These are phyloP conservation scores for Athelia sp. DNA, from an alignment of 1,284 basidiomycete species.

Conservation along the genomic window DNA sequence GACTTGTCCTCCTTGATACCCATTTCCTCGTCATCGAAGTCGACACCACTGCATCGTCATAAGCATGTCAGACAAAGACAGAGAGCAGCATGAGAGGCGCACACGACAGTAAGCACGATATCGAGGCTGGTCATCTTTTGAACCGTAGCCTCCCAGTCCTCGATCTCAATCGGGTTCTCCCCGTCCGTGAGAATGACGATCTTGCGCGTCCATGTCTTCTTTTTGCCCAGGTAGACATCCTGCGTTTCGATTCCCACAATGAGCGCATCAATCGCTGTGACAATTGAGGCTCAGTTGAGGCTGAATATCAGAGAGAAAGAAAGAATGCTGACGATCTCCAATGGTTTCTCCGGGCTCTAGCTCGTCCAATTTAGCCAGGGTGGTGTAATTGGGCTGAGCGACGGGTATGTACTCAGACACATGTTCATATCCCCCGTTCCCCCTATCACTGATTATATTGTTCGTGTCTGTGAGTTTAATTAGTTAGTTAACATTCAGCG, in stretches of 20 bases:
- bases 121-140: constrained; percentile 61
- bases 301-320: not conserved
- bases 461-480: constrained; percentile 52
- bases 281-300: constrained; percentile 1
- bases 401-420: constrained; percentile 79
- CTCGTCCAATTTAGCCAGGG: constrained; percentile 68
- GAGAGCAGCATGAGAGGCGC: constrained; percentile 22
- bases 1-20: constrained; percentile 65
- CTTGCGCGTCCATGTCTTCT: constrained; percentile 79
- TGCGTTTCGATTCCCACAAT: constrained; percentile 84
- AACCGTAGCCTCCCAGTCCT: constrained; percentile 70
- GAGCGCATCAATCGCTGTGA: constrained; percentile 78
- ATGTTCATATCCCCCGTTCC: constrained; percentile 66
- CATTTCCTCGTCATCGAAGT: constrained; percentile 77
- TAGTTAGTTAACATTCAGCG: constrained; percentile 9
- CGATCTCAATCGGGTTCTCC: constrained; percentile 62
- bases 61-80: constrained; percentile 6
- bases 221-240: constrained; percentile 51
- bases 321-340: constrained; percentile 63
- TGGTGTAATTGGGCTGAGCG: constrained; percentile 69
- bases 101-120: constrained; percentile 64
- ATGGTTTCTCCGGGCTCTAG: constrained; percentile 55
- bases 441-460: constrained; percentile 67
- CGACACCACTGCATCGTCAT: constrained; percentile 57
- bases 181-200: constrained; percentile 80